Conservation (phyloP, 805 yeast species). For the Ogataea angusta region DNA sequence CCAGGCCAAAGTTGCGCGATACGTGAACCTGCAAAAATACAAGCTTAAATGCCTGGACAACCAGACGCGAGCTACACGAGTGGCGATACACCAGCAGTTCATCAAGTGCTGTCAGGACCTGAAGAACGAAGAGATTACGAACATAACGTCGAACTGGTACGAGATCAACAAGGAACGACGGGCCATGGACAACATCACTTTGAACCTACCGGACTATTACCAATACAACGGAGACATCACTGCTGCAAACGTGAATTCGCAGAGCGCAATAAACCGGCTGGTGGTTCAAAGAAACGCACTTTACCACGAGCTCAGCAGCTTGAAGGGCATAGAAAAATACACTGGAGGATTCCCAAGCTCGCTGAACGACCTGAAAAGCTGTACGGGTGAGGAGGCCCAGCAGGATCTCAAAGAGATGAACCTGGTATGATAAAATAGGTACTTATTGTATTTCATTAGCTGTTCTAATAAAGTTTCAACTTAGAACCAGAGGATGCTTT, state of each 20-base stretch:
- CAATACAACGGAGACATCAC: constrained; percentile 30
- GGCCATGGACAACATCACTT: constrained; percentile 64
- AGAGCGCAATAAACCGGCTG: constrained; percentile 38
- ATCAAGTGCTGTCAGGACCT: constrained; percentile 63
- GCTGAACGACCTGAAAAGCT: constrained; percentile 57
- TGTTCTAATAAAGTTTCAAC: constrained; percentile 35
- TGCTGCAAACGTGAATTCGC: constrained; percentile 22
- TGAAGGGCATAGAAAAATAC: constrained; percentile 63
- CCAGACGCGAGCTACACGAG: constrained; percentile 77
- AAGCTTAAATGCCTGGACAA: constrained; percentile 72
- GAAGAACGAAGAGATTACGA: constrained; percentile 59
- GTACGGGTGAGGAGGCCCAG: constrained; percentile 67
- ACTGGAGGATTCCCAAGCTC: constrained; percentile 78
- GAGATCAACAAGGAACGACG: constrained; percentile 86
- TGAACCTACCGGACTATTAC: constrained; percentile 47
- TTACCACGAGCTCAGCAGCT: constrained; percentile 64
- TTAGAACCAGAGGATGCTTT: constrained; percentile 37
- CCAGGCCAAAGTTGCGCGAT: constrained; percentile 55
- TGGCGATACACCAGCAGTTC: constrained; percentile 80
- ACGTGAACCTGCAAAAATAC: constrained; percentile 48
- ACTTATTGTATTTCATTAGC: constrained; percentile 14
- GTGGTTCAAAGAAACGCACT: constrained; percentile 65
- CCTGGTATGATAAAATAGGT: constrained; percentile 42
- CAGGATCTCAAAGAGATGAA: constrained; percentile 59
- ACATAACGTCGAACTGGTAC: constrained; percentile 87